Percentiles rank a stretch among this genome's conserved stretches.
phyloP scores from a whole-genome alignment of 768 basidiomycete genomes.

The Dacryopinax spathularia region DNA sequence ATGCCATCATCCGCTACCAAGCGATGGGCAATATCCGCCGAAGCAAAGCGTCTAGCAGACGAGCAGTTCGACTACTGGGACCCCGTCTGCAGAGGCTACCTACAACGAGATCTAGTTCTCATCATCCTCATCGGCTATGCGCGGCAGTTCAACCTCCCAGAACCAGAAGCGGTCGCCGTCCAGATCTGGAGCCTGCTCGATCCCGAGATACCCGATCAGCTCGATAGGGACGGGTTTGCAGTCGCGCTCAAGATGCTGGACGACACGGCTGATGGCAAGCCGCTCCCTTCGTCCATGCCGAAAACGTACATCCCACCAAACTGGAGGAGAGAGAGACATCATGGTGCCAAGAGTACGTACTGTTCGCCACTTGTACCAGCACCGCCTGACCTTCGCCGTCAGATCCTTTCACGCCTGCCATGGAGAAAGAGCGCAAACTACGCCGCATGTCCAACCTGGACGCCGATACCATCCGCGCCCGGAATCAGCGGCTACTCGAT shows the following conservation, averaged over 20 bases:
- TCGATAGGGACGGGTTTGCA: neutral
- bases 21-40: neutral
- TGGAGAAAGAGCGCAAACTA: neutral
- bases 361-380: neutral
- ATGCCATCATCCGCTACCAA: neutral
- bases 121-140: neutral
- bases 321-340: neutral
- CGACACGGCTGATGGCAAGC: neutral
- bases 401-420: neutral
- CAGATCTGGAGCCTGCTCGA: constrained; percentile 1
- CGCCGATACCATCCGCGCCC: neutral
- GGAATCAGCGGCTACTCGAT: neutral
- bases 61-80: constrained; percentile 4
- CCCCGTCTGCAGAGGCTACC: neutral
- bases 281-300: neutral
- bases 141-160: neutral
- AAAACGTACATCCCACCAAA: neutral
- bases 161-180: neutral
- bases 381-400: neutral
- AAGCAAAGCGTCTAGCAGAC: neutral
- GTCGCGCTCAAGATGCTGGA: neutral
- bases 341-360: neutral
- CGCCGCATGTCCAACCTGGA: neutral
- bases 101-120: neutral
- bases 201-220: neutral